Evolutionary conservation across 225 moss, liverwort and hornwort genomes (phyloP).

Genomic region (Thuidium tamariscinum): DNA sequence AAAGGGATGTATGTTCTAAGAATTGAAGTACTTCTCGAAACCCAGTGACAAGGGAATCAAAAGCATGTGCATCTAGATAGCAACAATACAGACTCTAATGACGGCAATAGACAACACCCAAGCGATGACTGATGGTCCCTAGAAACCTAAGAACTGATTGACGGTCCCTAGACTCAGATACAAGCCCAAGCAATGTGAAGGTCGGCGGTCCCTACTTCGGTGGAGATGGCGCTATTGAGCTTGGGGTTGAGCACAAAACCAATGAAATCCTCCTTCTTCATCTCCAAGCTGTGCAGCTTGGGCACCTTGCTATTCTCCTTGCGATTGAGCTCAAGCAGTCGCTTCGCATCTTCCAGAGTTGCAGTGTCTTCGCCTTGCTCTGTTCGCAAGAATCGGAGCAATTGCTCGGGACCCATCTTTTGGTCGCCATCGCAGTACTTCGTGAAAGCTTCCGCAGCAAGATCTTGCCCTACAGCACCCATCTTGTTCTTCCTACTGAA

Average conservation of each 20-base stretch:
- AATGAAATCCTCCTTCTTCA: constrained; percentile 40
- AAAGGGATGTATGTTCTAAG: not conserved
- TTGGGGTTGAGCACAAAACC: constrained; percentile 41
- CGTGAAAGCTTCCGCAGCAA: constrained; percentile 25
- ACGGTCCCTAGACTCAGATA: too few species aligned
- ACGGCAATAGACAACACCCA: not conserved
- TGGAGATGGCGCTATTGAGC: constrained; percentile 26
- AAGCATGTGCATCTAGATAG: not conserved
- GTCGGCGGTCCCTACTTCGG: not conserved
- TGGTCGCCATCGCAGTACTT: constrained; percentile 48
- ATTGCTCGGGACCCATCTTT: constrained; percentile 29
- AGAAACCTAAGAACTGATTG: not conserved
- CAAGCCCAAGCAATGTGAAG: not conserved
- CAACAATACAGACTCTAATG: not conserved
- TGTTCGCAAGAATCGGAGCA: constrained; percentile 36
- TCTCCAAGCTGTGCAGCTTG: constrained; percentile 18
- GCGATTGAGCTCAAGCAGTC: constrained; percentile 26
- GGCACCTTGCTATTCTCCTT: constrained; percentile 8
- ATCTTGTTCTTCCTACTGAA: constrained; percentile 16
- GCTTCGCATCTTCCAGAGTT: constrained; percentile 28
- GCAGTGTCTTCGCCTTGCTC: constrained; percentile 51
- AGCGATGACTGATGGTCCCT: not conserved
- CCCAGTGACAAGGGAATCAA: not conserved
- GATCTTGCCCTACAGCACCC: constrained; percentile 1
- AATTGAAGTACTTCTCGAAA: not conserved